Base-by-base conservation (phyloP, 208 protist genomes). In the Trypanosoma cruzi region DNA sequence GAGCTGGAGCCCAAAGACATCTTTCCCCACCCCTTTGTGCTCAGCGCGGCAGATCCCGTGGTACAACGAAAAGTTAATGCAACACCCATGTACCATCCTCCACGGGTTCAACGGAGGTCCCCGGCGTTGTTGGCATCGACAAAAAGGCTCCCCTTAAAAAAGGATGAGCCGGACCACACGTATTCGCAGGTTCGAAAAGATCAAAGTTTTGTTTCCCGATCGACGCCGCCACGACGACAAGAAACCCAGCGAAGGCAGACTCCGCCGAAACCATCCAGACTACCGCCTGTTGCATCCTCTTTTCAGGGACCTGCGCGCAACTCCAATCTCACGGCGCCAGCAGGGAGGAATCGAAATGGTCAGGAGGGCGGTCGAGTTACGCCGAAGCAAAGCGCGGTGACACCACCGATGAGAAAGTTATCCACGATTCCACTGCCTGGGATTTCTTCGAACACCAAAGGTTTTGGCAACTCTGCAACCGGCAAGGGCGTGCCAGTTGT, bases 1-100 rank as follows among this genome's bases (percentile, higher is more conserved):
- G 20, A 2, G 56, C 56, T 11, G 6, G 77, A 90, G 29, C 54
- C 69, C 24, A 49, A 63, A 3, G 82, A 91, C 62, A 81, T 94
- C 31, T 94, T 94, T 66, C 88, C 88, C 1, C 88, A 94, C 59
- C 88, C 88, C 18, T 94, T 90, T 57, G 60, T 87, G 37, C 44
- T 14, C 7, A 76, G 58, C 40, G 57, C 68, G 34, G 40, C 59
- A 4, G 61, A 74, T 49, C 20, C 37, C 5, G 42, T 64, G 16
- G 32, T 32, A 11, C 36, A 16, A 31, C 37, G 56, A 22, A 63
- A 71, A 18, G 29, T 64, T 31, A 29, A 40, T 46, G 56, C 32
- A 8, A 71, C 66, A 20, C 57, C 26, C 24, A 56, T 57, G 8
- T 57, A 71, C 24, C 42, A 64, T 10, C 66, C 56, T 32, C 44